Evolutionary conservation across 305 asterid genomes (phyloP).

Genomic region (Withania somnifera): DNA sequence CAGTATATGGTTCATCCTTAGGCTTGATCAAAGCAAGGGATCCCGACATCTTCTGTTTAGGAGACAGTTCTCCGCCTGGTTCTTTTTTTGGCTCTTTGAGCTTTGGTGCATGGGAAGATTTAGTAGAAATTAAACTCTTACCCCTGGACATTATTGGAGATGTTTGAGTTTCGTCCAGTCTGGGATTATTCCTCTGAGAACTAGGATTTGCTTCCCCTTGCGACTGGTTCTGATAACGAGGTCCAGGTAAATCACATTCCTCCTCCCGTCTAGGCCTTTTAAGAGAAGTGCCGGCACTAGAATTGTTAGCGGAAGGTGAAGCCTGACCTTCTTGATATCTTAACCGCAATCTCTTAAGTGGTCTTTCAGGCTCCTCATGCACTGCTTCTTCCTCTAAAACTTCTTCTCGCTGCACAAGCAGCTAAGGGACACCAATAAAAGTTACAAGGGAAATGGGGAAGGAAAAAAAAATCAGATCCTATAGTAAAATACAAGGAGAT

Average conservation of each 20-base stretch:
- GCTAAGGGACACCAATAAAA: constrained; percentile 2
- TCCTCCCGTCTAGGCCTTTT: constrained; percentile 24
- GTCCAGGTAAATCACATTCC: constrained; percentile 17
- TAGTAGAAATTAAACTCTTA: constrained; percentile 20
- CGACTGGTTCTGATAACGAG: not conserved
- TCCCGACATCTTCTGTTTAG: constrained; percentile 20
- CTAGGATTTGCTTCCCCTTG: constrained; percentile 14
- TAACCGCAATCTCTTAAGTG: constrained; percentile 31
- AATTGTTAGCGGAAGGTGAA: constrained; percentile 9
- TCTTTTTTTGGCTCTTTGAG: constrained; percentile 28
- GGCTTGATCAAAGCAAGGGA: constrained; percentile 33
- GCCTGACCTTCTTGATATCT: constrained; percentile 23
- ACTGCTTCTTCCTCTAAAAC: constrained; percentile 26
- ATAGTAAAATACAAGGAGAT: not conserved
- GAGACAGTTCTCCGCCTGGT: constrained; percentile 10
- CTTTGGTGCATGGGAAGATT: constrained; percentile 17
- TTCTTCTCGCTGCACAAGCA: constrained; percentile 11
- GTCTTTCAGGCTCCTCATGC: constrained; percentile 29
- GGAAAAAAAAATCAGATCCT: constrained; percentile 1
- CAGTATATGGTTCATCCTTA: constrained; percentile 60
- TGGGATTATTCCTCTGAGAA: constrained; percentile 30
- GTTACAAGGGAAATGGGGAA: not conserved
- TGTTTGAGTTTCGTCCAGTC: constrained; percentile 24
- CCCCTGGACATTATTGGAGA: constrained; percentile 28
- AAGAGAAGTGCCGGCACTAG: constrained; percentile 13